Evolutionary conservation across 2,329 filamentous ascomycete genomes (phyloP).

Genomic region (Fusarium sp.): DNA sequence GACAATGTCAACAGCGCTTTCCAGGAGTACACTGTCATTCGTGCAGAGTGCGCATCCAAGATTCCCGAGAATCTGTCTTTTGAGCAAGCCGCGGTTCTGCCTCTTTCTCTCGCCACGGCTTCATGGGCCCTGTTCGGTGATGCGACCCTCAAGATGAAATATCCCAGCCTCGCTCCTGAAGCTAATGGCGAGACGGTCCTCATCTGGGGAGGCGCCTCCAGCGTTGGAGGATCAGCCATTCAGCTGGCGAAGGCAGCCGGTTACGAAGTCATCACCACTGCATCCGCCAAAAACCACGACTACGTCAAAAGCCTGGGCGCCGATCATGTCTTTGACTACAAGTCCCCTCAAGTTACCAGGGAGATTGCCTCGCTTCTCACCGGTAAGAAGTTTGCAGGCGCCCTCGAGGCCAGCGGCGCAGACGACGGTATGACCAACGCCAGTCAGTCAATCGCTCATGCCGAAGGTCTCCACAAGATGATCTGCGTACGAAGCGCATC

Average conservation of each 20-base stretch:
- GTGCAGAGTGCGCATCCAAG: slow-evolving; percentile 23
- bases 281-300: slow-evolving; percentile 59
- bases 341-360: slow-evolving; percentile 41
- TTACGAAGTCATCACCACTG: slow-evolving; percentile 60
- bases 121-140: slow-evolving; percentile 42
- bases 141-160: slow-evolving; percentile 17
- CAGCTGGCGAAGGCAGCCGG: slow-evolving; percentile 61
- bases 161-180: slow-evolving; percentile 4
- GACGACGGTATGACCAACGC: slow-evolving; percentile 15
- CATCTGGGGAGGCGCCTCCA: slow-evolving; percentile 65
- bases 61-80: slow-evolving; percentile 42
- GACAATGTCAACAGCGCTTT: slow-evolving; percentile 39
- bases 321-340: slow-evolving; percentile 60
- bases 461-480: slow-evolving; percentile 22
- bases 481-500: slow-evolving; percentile 24
- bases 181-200: slow-evolving; percentile 18
- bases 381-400: slow-evolving; percentile 18
- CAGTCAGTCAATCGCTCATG: slow-evolving; percentile 18
- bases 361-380: slow-evolving; percentile 29
- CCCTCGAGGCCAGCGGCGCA: slow-evolving; percentile 23
- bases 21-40: slow-evolving; percentile 36
- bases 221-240: slow-evolving; percentile 61
- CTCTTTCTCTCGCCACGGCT: slow-evolving; percentile 41
- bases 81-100: slow-evolving; percentile 41
- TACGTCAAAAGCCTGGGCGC: slow-evolving; percentile 60